Evolutionary conservation across 371 early-diverging fungal genomes (phyloP), one percentile per base, ranked within the genome.

Genomic region (Thermomucor indicae-seudaticae): DNA sequence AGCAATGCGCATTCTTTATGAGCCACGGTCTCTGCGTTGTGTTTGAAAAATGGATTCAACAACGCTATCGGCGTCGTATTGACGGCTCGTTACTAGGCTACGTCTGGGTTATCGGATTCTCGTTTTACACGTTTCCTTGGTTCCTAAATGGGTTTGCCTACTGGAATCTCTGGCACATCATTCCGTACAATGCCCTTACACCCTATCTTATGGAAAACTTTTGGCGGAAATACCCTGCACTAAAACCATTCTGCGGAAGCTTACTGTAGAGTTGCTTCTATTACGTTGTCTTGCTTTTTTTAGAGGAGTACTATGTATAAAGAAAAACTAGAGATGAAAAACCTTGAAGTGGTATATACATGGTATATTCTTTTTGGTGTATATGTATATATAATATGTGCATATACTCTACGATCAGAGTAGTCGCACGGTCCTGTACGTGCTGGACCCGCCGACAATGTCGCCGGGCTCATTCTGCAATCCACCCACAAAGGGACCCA

Each of bases 401-500:
- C n/a, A n/a, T n/a, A n/a, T n/a, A n/a, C n/a, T n/a, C n/a, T n/a
- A n/a, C n/a, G n/a, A n/a, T 16, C 30, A 58, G n/a, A 51, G 29
- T 16, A 55, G 61, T 25, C 62, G 57, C 32, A 49, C 63, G 2
- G 59, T 54, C 24, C 65, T 58, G 24, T 62, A 58, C 5, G 56
- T 43, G 10, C 58, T 54, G 23, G 69, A 65, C 47, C 58, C 69
- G 17, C 78, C 72, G 7, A 71, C 69, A 12, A 77, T 64, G 55
- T 73, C 64, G 5, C 69, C 78, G 30, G 65, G 64, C 48, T 69
- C 14, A 24, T 57, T 67, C 41, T 57, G 67, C 12, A 77, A 51
- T 3, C 66, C 65, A 10, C 60, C 51, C 14, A 77, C 45, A 50
- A 77, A 77, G 50, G 71, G 74, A 19, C 78, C 78, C 52, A 77